Conservation (phyloP, 2,329 filamentous ascomycete genomes). For the Didymella keratinophila region DNA sequence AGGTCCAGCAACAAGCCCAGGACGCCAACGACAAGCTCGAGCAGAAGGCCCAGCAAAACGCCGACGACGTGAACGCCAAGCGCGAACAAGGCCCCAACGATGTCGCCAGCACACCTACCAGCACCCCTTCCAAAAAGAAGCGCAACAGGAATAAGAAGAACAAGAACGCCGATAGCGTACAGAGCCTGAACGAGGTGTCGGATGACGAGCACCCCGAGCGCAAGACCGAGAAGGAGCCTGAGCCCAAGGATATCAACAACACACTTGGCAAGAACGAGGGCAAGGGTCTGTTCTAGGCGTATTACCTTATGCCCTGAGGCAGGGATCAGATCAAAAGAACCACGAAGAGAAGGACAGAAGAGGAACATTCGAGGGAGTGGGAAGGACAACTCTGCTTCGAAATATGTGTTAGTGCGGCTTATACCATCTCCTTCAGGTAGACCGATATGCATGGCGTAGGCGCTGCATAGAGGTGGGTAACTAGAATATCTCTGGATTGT, state of each 20-base stretch:
- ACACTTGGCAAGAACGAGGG: constrained; percentile 30
- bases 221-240: constrained; percentile 30
- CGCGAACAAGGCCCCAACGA: constrained; percentile 20
- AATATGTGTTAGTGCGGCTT: constrained; percentile 6
- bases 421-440: neutral
- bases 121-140: constrained; percentile 22
- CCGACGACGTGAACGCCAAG: constrained; percentile 21
- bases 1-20: constrained; percentile 17
- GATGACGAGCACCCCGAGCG: constrained; percentile 28
- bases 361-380: neutral
- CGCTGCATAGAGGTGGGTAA: constrained; percentile 17
- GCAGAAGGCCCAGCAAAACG: constrained; percentile 25
- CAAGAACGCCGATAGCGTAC: constrained; percentile 25
- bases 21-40: constrained; percentile 19
- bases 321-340: neutral
- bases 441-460: constrained; percentile 16
- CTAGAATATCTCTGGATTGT: constrained; percentile 2
- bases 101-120: constrained; percentile 14
- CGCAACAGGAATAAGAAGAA: constrained; percentile 25
- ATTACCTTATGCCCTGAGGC: constrained; percentile 18
- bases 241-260: constrained; percentile 39
- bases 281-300: constrained; percentile 31
- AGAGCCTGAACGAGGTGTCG: constrained; percentile 21
- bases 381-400: neutral
- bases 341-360: neutral